Evolutionary conservation across 1,284 basidiomycete genomes (phyloP), one percentile per base, ranked within the genome.

Genomic region (Volvariella volvacea): DNA sequence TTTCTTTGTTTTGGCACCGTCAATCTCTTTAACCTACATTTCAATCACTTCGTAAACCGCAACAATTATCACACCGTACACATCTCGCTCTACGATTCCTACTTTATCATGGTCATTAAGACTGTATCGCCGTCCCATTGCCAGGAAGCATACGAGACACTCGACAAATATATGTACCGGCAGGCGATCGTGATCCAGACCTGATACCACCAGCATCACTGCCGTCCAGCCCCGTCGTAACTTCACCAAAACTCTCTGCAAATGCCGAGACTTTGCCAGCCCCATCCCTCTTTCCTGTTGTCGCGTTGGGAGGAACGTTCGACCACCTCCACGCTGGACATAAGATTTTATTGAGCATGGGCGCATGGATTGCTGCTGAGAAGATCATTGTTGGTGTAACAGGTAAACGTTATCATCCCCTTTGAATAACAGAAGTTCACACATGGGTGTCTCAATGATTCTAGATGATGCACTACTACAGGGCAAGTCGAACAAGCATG

Each of bases 301-400:
- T 82, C 20, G 79, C 74, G 2, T 62, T 80, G 4, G 78, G 78
- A 4, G 78, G 57, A 52, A 99, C 95, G 0, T 99, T 99, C 61
- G 95, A 99, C 64, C 96, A 99, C 60, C 76, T 99, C 14, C 95
- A 99, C 61, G 83, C 92, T 1, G 95, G 95, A 0, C 95, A 99
- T 72, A 98, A 98, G 68, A 94, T 99, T 48, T 76, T 99, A 30
- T 76, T 99, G 3, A 90, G 90, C 54, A 92, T 96, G 80, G 85
- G 81, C 6, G 81, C 88, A 1, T 92, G 89, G 73, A 79, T 97
- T 47, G 74, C 92, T 0, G 64, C 67, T 39, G 64, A 75, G 51
- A 92, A 90, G 61, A 66, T 99, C 56, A 90, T 99, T 50, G 81
- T 96, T 44, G 96, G 96, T 3, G 71, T 99, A 30, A 89, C 88